Base-by-base conservation (phyloP, 73 alveolate species). In the Symbiodinium natans region DNA sequence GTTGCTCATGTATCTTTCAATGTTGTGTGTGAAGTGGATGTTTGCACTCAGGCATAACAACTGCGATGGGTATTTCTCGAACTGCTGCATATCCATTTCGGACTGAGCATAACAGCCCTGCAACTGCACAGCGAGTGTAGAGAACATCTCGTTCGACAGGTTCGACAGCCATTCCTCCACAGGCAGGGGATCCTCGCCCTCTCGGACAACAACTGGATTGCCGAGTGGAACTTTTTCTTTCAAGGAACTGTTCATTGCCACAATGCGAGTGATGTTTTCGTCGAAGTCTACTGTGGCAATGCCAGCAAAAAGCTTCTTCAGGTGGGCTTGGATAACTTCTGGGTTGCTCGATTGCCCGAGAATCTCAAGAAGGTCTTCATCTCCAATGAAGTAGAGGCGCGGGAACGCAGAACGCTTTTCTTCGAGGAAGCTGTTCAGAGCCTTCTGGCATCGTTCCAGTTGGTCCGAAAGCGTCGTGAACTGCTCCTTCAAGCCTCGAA, bases 361-460 rank as follows among this genome's bases (percentile, higher is more conserved):
- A 99, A 99, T 99, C 99, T 99, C 99, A 39, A 99, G 99, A 86
- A 99, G 98, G 99, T 99, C 99, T 99, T 99, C 99, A 99, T 99
- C 99, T 71, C 99, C 99, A 92, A 99, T 99, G 99, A 99, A 99
- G 94, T 99, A 99, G 99, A 99, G 99, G 93, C 99, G 99, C 3
- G 99, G 99, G 99, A 99, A 99, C 93, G 99, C 99, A 39, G 99
- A 99, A 99, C 99, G 99, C 99, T 99, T 99, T 93, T 99, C 99
- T 98, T 99, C 99, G 63, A 99, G 99, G 99, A 98, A 99, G 74
- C 99, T 99, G 99, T 99, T 99, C 80, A 99, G 99, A 43, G 99
- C 99, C 99, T 99, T 99, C 99, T 99, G 99, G 99, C 99, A 99
- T 99, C 99, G 99, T 98, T 99, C 99, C 93, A 99, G 99, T 99